Evolutionary conservation across 306 rosid genomes (phyloP), one percentile per base, ranked within the genome.

Genomic region (Lagenaria siceraria): DNA sequence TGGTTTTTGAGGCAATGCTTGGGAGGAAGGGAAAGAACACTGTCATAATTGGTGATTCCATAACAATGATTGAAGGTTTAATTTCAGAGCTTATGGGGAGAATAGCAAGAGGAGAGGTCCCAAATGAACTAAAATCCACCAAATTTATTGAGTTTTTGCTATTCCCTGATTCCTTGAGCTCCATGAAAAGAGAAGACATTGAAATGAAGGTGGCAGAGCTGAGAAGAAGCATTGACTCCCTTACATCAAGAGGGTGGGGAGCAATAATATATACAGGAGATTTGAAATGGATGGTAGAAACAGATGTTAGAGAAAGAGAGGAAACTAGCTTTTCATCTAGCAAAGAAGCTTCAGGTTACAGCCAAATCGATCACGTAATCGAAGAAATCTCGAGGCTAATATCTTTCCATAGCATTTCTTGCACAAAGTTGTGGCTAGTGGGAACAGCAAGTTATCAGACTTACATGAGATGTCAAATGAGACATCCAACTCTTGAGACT

Each of bases 401-500:
- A 78, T 76, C 78, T 56, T 89, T 84, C 19, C 43, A 72, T 40
- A 83, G 75, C 24, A 80, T 54, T 40, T 81, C 83, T 33, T 82
- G 78, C 60, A 22, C 86, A 58, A 90, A 87, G 82, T 80, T 92
- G 21, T 90, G 98, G 92, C 64, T 95, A 68, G 65, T 95, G 84
- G 99, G 82, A 1, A 89, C 91, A 25, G 91, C 98, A 40, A 95
- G 88, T 78, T 89, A 87, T 53, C 97, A 95, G 82, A 92, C 95
- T 40, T 88, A 92, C 82, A 87, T 92, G 87, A 92, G 83, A 82
- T 89, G 93, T 75, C 98, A 95, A 88, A 87, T 87, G 90, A 90
- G 89, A 77, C 86, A 88, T 79, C 96, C 99, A 12, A 59, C 93
- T 78, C 92, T 96, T 77, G 98, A 96, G 84, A 78, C 75, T 38